Percentiles rank a stretch among this genome's conserved stretches.
Conservation (phyloP, 495 filamentous ascomycete genomes). For the Podospora pseudocomata region DNA sequence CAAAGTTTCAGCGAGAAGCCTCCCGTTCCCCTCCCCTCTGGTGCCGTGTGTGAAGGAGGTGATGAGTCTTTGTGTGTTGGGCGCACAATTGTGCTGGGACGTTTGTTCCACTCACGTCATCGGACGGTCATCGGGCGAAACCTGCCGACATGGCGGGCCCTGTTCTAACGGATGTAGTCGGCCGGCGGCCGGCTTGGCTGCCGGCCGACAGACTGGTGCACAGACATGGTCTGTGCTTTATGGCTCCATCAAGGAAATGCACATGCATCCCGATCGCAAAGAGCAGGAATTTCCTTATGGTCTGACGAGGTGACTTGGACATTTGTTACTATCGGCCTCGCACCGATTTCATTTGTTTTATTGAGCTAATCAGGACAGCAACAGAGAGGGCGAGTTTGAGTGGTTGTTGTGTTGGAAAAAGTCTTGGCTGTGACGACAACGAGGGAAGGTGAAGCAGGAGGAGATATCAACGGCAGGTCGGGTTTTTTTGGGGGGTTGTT, state of each 20-base stretch:
- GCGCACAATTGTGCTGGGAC: too few species aligned
- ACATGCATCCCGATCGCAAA: not conserved
- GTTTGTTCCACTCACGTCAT: not conserved
- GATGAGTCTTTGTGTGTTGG: not conserved
- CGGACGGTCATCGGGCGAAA: too few species aligned
- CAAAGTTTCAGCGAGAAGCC: too few species aligned
- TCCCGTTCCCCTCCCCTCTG: too few species aligned
- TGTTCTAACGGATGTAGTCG: not conserved
- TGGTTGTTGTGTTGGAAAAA: not conserved
- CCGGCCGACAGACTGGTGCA: not conserved
- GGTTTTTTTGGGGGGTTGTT: too few species aligned
- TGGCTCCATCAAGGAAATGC: not conserved
- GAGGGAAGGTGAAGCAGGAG: not conserved
- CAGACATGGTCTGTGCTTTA: not conserved
- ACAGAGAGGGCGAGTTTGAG: too few species aligned
- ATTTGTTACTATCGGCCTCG: not conserved
- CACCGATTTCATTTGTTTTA: too few species aligned
- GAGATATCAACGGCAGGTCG: too few species aligned
- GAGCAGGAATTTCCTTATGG: not conserved
- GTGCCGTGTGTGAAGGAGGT: too few species aligned
- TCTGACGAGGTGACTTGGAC: not conserved
- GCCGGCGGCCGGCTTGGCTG: not conserved
- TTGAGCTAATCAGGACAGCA: too few species aligned
- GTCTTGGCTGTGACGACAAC: not conserved
- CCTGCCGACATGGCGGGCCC: not conserved